phyloP scores from a whole-genome alignment of 78 protist species.

The Polysphondylium violaceum region DNA sequence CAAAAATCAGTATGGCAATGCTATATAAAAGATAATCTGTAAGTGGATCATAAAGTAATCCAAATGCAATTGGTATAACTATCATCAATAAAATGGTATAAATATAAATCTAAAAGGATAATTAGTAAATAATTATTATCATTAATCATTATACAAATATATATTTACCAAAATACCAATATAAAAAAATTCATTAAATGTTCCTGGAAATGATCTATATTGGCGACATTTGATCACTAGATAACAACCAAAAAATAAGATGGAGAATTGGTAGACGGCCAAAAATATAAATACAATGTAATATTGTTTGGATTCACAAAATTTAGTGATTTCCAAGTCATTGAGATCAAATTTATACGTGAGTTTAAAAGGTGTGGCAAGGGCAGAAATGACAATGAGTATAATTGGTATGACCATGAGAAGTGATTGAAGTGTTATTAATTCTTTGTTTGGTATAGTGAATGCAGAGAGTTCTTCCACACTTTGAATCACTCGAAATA shows the following conservation, averaged over 20 bases:
- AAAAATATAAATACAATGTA: slow-evolving; percentile 24
- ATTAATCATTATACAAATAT: background rate
- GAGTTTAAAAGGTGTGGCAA: slow-evolving; percentile 7
- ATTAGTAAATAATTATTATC: background rate
- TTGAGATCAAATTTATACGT: background rate
- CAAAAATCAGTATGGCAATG: slow-evolving; percentile 9
- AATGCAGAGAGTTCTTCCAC: slow-evolving; percentile 19
- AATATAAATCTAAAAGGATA: slow-evolving; percentile 35
- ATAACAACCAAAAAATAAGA: slow-evolving; percentile 62
- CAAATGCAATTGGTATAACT: slow-evolving; percentile 41
- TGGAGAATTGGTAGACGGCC: background rate
- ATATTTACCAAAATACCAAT: slow-evolving; percentile 57
- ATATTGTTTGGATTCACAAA: slow-evolving; percentile 17
- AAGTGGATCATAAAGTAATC: background rate
- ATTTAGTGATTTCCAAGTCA: background rate
- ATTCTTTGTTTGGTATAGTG: slow-evolving; percentile 14
- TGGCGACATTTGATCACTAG: slow-evolving; percentile 44
- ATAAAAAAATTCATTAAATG: slow-evolving; percentile 64
- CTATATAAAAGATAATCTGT: slow-evolving; percentile 1
- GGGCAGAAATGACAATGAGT: background rate
- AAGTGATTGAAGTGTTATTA: slow-evolving; percentile 2
- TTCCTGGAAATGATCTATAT: slow-evolving; percentile 60
- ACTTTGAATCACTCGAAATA: slow-evolving; percentile 11
- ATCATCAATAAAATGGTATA: slow-evolving; percentile 23
- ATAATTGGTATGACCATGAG: slow-evolving; percentile 25